Evolutionary conservation across 129 eudicot species (phyloP), one percentile per base, ranked within the genome.

Genomic region (Scalesia atractyloides): DNA sequence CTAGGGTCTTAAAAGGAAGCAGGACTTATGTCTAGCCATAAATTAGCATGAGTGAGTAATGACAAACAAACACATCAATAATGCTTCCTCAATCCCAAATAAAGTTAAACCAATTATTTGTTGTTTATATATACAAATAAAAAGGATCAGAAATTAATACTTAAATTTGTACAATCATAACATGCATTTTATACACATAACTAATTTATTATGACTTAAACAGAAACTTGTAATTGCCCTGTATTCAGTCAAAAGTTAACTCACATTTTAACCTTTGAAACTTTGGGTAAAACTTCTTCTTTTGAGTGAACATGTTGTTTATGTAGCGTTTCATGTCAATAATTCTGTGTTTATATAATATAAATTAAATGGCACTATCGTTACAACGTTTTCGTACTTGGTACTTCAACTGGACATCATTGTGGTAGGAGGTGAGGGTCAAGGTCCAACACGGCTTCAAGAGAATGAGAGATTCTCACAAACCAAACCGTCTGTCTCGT

Each of bases 61-160:
- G 76, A 58, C 58, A 72, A 72, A 72, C 46, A 44, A 26, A 71
- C 26, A 43, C 58, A 8, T 57, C 76, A 61, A 58, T 47, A 11
- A 58, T 72, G 50, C 76, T 43, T 44, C 68, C 68, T 58, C 68
- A 70, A 51, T 53, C 50, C 19, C 58, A 43, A 58, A 44, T 58
- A 46, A 72, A 72, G 76, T 72, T 47, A 58, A 58, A 58, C n/a
- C 69, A 37, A 64, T 10, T 24, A 4, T 58, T 58, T 11, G 36
- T 9, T 58, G 3, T 58, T 24, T 10, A 58, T 58, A 58, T 24
- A 58, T 58, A 24, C 30, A 22, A 57, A 57, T 7, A 57, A 19
- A 20, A 30, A 18, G 10, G 18, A 18, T 9, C 63, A 9, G n/a
- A 20, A 19, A 56, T 20, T 8, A 57, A 19, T 10, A 58, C 64